Percentiles rank a stretch among this genome's conserved stretches.
These are phyloP conservation scores for Syncephalis plumigaleata DNA, from an alignment of 371 early-diverging fungal genomes.

Conservation along the genomic window DNA sequence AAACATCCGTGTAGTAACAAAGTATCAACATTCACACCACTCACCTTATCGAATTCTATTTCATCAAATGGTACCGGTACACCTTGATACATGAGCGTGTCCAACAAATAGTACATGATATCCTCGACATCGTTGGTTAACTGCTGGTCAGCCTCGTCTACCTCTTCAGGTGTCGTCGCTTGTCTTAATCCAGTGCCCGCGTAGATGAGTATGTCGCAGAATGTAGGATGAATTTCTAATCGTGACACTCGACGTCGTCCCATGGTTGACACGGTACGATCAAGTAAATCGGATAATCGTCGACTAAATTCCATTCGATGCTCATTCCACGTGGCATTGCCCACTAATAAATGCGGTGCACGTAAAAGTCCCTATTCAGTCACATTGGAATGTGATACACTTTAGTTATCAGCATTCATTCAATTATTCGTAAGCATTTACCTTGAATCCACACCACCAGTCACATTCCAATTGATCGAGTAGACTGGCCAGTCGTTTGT, in stretches of 20 bases:
- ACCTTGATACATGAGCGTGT: slow-evolving; percentile 34
- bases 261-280: neutral
- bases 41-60: slow-evolving; percentile 30
- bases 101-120: slow-evolving; percentile 44
- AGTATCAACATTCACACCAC: neutral
- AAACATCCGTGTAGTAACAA: neutral
- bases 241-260: neutral
- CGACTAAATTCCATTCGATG: slow-evolving; percentile 7
- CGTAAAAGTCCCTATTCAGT: no score
- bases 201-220: slow-evolving; percentile 9
- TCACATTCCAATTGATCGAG: slow-evolving; percentile 38
- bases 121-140: slow-evolving; percentile 34
- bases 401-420: no score
- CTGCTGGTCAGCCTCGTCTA: slow-evolving; percentile 12
- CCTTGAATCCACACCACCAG: slow-evolving; percentile 9
- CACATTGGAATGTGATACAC: no score
- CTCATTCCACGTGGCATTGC: slow-evolving; percentile 7
- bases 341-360: slow-evolving; percentile 41
- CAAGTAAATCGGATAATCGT: slow-evolving; percentile 9
- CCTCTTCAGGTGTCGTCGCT: slow-evolving; percentile 32
- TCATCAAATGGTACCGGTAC: slow-evolving; percentile 23
- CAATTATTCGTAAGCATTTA: no score
- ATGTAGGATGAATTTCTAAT: no score
- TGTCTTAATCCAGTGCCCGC: slow-evolving; percentile 31
- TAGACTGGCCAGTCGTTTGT: slow-evolving; percentile 36